Percentiles rank a stretch among this genome's conserved stretches.
phyloP scores from a whole-genome alignment of 768 basidiomycete genomes.

The Ephemerocybe angulata region DNA sequence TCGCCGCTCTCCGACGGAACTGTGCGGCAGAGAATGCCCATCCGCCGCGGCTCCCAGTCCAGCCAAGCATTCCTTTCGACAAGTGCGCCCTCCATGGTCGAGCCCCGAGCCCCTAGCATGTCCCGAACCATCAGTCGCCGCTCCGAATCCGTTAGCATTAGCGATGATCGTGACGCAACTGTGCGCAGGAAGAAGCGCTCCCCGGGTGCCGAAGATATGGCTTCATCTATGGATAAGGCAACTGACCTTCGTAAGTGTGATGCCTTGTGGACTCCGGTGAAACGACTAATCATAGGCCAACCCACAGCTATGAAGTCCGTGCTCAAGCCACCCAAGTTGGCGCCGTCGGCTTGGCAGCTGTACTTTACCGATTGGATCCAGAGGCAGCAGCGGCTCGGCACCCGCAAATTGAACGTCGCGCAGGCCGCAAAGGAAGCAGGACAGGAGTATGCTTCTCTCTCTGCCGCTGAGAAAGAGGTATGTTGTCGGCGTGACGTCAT shows the following conservation, averaged over 20 bases:
- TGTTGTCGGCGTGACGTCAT: conserved; percentile 33
- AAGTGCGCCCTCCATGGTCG: conserved; percentile 60
- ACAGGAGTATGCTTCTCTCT: conserved; percentile 79
- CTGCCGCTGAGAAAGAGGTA: conserved; percentile 81
- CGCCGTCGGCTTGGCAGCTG: conserved; percentile 93
- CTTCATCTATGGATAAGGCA: conserved; percentile 31
- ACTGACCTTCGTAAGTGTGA: conserved; percentile 47
- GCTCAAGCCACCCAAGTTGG: conserved; percentile 84
- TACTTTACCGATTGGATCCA: conserved; percentile 97
- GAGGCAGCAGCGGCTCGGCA: conserved; percentile 72
- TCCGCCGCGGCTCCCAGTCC: conserved; percentile 44
- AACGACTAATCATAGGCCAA: conserved; percentile 14
- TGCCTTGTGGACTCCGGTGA: conserved; percentile 11
- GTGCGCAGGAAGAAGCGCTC: conserved; percentile 57
- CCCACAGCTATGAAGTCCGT: conserved; percentile 66
- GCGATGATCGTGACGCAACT: conserved; percentile 70
- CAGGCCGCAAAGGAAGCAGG: conserved; percentile 95
- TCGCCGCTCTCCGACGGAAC: conserved; percentile 43
- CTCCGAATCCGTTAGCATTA: conserved; percentile 59
- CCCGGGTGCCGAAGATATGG: conserved; percentile 34
- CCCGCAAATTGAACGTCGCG: conserved; percentile 88
- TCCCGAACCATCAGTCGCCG: conserved; percentile 62
- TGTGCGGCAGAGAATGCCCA: conserved; percentile 38
- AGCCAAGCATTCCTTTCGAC: conserved; percentile 64
- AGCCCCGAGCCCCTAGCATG: conserved; percentile 44